Conservation (phyloP, 305 asterid genomes). For the Plantago coronopus region DNA sequence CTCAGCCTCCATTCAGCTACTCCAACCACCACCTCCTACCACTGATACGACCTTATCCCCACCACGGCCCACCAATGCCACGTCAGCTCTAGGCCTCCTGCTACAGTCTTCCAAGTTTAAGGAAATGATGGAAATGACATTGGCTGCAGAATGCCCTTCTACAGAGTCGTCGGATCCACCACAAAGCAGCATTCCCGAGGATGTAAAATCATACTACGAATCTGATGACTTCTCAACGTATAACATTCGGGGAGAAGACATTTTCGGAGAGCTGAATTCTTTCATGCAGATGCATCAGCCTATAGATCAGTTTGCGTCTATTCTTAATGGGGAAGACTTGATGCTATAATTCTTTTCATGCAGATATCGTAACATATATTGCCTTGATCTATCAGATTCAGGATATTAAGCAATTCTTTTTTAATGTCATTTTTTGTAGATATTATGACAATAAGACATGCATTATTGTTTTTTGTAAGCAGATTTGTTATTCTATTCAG, state of each 20-base stretch:
- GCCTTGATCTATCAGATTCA: background rate
- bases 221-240: background rate
- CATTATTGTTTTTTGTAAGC: background rate
- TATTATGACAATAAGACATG: background rate
- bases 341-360: slow-evolving; percentile 12
- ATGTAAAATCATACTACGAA: background rate
- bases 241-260: slow-evolving; percentile 6
- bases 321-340: slow-evolving; percentile 15
- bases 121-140: slow-evolving; percentile 79
- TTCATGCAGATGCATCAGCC: slow-evolving; percentile 14
- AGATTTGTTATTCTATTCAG: slow-evolving; percentile 1
- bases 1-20: slow-evolving; percentile 23
- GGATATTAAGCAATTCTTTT: slow-evolving; percentile 3
- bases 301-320: slow-evolving; percentile 4
- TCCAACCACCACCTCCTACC: slow-evolving; percentile 28
- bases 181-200: slow-evolving; percentile 28
- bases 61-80: slow-evolving; percentile 41
- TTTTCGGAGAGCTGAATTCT: slow-evolving; percentile 7
- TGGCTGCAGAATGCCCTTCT: slow-evolving; percentile 50
- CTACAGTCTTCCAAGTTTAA: slow-evolving; percentile 73
- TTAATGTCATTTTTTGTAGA: slow-evolving; percentile 13
- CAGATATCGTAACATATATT: slow-evolving; percentile 5
- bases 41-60: slow-evolving; percentile 24
- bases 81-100: slow-evolving; percentile 70
- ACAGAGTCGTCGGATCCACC: slow-evolving; percentile 31